These are phyloP conservation scores for Trametes punicea DNA, from an alignment of 768 basidiomycete genomes.

Conservation along the genomic window DNA sequence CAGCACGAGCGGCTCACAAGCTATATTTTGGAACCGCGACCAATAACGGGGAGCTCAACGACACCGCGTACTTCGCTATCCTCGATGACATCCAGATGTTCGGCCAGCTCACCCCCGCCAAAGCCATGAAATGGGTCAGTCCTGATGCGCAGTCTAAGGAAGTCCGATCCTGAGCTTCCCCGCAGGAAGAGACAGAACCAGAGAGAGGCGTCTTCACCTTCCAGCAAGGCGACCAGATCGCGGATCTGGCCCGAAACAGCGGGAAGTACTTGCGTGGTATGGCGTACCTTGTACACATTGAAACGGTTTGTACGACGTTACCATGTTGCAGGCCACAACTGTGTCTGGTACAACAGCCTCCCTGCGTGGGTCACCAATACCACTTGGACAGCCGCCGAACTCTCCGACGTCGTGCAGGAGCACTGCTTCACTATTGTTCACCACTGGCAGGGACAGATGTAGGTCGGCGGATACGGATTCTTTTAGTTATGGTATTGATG, in stretches of 20 bases:
- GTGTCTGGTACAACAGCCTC: slow-evolving; percentile 42
- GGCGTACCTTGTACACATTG: background rate
- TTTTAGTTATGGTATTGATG: too few species aligned
- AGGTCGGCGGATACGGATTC: slow-evolving; percentile 3
- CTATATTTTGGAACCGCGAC: slow-evolving; percentile 48
- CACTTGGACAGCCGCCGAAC: slow-evolving; percentile 32
- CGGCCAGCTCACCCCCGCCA: slow-evolving; percentile 46
- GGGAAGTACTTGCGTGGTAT: slow-evolving; percentile 44
- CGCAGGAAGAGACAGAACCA: slow-evolving; percentile 51
- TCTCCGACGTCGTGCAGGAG: slow-evolving; percentile 40
- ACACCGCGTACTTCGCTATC: slow-evolving; percentile 35
- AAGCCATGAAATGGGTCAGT: slow-evolving; percentile 55
- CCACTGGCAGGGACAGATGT: slow-evolving; percentile 53
- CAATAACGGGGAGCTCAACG: slow-evolving; percentile 41
- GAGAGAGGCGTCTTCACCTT: slow-evolving; percentile 45
- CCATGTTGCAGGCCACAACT: slow-evolving; percentile 29
- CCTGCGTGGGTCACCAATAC: slow-evolving; percentile 35
- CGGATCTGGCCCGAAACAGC: slow-evolving; percentile 40
- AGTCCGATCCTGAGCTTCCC: background rate
- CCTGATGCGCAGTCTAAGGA: too few species aligned
- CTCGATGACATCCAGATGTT: slow-evolving; percentile 37
- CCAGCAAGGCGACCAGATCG: slow-evolving; percentile 40
- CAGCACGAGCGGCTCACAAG: slow-evolving; percentile 21
- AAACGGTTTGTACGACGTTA: background rate
- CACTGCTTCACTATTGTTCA: slow-evolving; percentile 48